Base-by-base conservation (phyloP, 768 basidiomycete species). In the Tubosaeta sp. region DNA sequence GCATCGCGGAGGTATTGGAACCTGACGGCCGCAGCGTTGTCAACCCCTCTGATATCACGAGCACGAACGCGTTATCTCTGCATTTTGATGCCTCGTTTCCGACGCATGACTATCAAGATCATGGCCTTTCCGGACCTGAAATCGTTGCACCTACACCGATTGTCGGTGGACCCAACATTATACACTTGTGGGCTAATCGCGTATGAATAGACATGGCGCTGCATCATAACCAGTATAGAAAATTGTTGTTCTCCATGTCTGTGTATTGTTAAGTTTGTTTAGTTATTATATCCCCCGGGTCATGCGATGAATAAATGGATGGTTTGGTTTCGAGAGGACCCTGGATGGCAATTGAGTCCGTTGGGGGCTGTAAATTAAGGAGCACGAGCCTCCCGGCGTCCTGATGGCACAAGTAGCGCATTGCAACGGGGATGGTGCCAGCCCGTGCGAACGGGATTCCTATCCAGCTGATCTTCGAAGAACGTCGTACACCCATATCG, bases 11-110 rank as follows among this genome's bases (percentile, higher is more conserved):
- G 34, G 50, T 24, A 25, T 58, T 67, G 53, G 45, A 43, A 1
- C 42, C 50, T 52, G 55, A 55, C 51, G 43, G 39, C 43, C 51
- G 32, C 44, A 62, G 59, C 49, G 54, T 30, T 46, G 53, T 36
- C 53, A 54, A 53, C 48, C 41, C 40, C 54, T 36, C 62, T 47
- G 54, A 65, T 52, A 62, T 69, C 43, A 59, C 56, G 45, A 49
- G 63, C 36, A 61, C 67, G 7, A 68, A 68, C 24, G 67, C 67
- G 52, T 53, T 68, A 62, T 69, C 68, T 36, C 64, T 68, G 49
- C 62, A 64, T 64, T 68, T 68, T 60, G 67, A 68, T 66, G 66
- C 66, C 66, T 68, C 67, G 46, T 57, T 62, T 53, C 55, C 66
- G 21, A 32, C 59, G 46, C 66, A 66, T 51, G 66, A 56, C 48